Evolutionary conservation across 1,139 yeast species (phyloP), one percentile per base, ranked within the genome.

Genomic region (Kodamaea suecica): DNA sequence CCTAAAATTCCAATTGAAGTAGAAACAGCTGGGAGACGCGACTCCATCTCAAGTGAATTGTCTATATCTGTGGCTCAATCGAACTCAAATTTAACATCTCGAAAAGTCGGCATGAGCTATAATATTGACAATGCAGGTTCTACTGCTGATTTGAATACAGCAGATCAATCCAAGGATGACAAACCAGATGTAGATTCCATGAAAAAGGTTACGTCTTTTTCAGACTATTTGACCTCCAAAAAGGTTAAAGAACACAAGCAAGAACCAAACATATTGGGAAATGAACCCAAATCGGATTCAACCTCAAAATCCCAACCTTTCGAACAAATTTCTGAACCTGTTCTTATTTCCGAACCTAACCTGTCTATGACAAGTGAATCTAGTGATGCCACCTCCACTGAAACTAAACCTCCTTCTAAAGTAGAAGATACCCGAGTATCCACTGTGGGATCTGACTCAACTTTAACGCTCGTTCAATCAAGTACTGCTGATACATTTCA

Each of bases 401-500:
- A 6, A 6, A 6, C 6, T 6, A 19, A 19, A 9, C 8, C 21
- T 6, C 8, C 21, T 6, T n/a, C 17, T 14, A n/a, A n/a, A n/a
- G n/a, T n/a, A n/a, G n/a, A n/a, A n/a, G n/a, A n/a, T n/a, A n/a
- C n/a, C n/a, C n/a, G n/a, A n/a, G n/a, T n/a, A n/a, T n/a, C 11
- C 7, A 14, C 17, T 17, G 17, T 27, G 8, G 11, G 15, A 16
- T n/a, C 14, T 10, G 58, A 56, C 28, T 50, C 50, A 4, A 43
- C 36, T n/a, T 37, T 55, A 27, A 53, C 61, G 3, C 59, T 60
- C 4, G 45, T 53, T 12, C 47, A 45, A 7, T 34, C 43, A 11
- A 48, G 43, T 5, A 39, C 47, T 0, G 41, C 42, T 8, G 48
- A 46, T 17, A 55, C 49, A 7, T 36, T 36, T 13, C 40, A 41